Base-by-base conservation (phyloP, 2,329 filamentous ascomycete species). In the Pseudogymnoascus sp. region DNA sequence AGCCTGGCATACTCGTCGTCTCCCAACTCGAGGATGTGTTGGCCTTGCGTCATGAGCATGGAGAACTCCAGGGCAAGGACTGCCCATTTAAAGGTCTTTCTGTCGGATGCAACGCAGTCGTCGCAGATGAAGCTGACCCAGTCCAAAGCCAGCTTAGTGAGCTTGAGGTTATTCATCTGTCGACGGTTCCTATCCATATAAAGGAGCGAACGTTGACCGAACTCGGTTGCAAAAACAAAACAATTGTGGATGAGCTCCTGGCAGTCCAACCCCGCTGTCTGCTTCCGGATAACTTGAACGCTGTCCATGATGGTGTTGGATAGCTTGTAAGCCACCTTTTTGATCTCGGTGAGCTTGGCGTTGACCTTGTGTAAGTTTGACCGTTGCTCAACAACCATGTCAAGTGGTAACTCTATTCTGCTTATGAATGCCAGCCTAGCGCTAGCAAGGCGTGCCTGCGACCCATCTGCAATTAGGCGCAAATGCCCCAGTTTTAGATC, bases 271-370 rank as follows among this genome's bases (percentile, higher is more conserved):
- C 88, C 90, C 63, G 84, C 82, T 1, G 92, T 92, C 75, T 99
- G 93, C 68, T 87, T 87, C 67, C 92, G 85, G 67, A 99, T 95
- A 66, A 91, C 91, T 73, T 96, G 91, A 49, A 99, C 95, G 73
- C 92, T 97, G 75, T 97, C 93, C 91, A 99, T 97, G 76, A 99
- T 97, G 5, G 92, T 91, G 76, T 97, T 97, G 61, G 92, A 96
- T 46, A 99, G 82, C 75, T 96, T 96, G 80, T 96, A 97, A 2
- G 93, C 91, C 2, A 96, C 96, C 74, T 93, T 92, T 70, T 96
- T 93, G 70, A 97, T 96, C 74, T 96, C 96, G 70, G 91, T 93
- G 67, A 99, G 79, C 73, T 96, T 90, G 60, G 88, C 80, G 72
- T 97, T 96, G 68, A 99, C 95, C 69, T 96, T 91, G 66, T 91